A percentile compares a stretch with the other conserved stretches of the same genome.
phyloP scores from a whole-genome alignment of 345 rosid species.

The Citrus glauca region DNA sequence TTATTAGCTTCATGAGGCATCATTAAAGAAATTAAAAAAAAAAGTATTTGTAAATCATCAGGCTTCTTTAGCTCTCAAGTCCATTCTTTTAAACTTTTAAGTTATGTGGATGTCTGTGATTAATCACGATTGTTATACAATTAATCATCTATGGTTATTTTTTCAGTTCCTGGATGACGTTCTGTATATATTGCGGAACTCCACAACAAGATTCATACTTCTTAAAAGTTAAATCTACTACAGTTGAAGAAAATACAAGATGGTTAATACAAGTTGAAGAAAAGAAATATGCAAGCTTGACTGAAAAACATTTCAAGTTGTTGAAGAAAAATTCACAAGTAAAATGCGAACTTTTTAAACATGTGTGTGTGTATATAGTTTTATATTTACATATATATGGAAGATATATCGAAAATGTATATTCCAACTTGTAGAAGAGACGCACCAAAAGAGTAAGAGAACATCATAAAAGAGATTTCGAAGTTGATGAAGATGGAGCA shows the following conservation, averaged over 20 bases:
- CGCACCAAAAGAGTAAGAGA: not conserved
- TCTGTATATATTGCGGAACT: not conserved
- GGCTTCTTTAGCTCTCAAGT: not conserved
- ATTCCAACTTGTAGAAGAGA: not conserved
- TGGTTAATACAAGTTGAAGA: too few species aligned
- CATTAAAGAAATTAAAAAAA: not conserved
- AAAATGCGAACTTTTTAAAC: not conserved
- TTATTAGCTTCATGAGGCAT: not conserved
- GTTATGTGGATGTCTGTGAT: not conserved
- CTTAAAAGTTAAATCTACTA: not conserved
- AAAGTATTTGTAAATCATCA: not conserved
- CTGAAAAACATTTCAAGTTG: not conserved
- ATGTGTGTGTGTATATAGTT: not conserved
- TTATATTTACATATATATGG: not conserved
- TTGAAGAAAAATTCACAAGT: not conserved
- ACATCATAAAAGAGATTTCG: not conserved
- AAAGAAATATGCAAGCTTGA: not conserved
- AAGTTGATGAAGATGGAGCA: conserved; percentile 17
- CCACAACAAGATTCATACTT: not conserved
- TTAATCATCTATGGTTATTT: not conserved
- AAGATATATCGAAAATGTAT: conserved; percentile 1
- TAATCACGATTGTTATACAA: not conserved
- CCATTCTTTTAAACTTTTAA: not conserved
- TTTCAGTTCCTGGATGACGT: not conserved
- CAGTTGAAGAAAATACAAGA: too few species aligned